Conservation (phyloP, 2,329 filamentous ascomycete genomes). For the Ophiostoma ips region DNA sequence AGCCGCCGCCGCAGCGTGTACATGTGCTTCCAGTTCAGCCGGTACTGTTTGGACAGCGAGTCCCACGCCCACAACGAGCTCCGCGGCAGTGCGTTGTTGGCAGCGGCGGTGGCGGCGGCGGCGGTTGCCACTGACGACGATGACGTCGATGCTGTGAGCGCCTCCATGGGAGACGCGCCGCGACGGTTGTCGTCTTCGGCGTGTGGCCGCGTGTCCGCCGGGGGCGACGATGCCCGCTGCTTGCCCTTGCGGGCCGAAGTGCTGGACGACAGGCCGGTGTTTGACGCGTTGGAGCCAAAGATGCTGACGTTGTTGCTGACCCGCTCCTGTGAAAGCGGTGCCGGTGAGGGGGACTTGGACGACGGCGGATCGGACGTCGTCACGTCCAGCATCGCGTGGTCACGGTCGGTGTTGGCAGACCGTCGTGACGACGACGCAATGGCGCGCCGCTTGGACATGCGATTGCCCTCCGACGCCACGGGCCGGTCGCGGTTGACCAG, state of each 20-base stretch:
- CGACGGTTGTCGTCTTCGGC: background rate
- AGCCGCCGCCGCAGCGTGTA: slow-evolving; percentile 76
- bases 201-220: too few species aligned
- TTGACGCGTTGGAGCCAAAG: background rate
- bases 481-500: slow-evolving; percentile 33
- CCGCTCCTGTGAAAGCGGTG: background rate
- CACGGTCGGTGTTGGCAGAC: slow-evolving; percentile 28
- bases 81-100: background rate
- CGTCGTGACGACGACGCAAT: slow-evolving; percentile 25
- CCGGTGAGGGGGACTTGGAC: background rate
- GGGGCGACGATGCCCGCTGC: slow-evolving; percentile 19
- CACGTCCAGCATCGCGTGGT: slow-evolving; percentile 29
- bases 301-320: background rate
- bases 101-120: slow-evolving; percentile 3
- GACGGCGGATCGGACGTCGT: slow-evolving; percentile 8
- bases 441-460: slow-evolving; percentile 39
- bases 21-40: slow-evolving; percentile 83
- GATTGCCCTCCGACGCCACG: slow-evolving; percentile 31
- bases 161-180: background rate
- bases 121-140: background rate
- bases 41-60: slow-evolving; percentile 33
- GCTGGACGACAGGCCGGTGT: background rate
- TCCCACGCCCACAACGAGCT: slow-evolving; percentile 37
- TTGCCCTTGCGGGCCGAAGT: slow-evolving; percentile 20
- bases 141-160: background rate